phyloP scores from a whole-genome alignment of 164 flowering plant genomes.

The Cinnamomum chago region DNA sequence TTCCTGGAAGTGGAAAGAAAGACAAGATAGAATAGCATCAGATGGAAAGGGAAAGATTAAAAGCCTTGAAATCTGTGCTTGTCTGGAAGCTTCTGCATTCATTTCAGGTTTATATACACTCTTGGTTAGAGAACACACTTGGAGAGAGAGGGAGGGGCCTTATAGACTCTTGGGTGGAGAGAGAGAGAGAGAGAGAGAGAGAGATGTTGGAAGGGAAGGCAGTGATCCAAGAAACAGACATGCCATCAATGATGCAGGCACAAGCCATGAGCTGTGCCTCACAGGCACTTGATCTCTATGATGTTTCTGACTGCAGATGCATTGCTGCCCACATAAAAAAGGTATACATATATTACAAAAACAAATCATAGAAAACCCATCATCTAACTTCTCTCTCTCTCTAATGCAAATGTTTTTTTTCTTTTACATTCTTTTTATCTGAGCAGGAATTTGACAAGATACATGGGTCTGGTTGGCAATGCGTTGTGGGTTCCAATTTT shows the following conservation, averaged over 20 bases:
- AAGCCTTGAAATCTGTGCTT: not conserved
- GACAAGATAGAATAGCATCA: too few relatives aligned
- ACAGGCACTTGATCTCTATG: slow-evolving; percentile 80
- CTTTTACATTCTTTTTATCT: not conserved
- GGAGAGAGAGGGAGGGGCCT: not conserved
- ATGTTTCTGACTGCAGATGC: slow-evolving; percentile 75
- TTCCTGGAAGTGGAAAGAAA: too few relatives aligned
- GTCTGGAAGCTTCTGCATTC: not conserved
- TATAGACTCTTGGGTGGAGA: too few relatives aligned
- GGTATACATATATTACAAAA: slow-evolving; percentile 26
- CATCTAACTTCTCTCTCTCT: not conserved
- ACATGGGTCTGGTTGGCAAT: slow-evolving; percentile 85
- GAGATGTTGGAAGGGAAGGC: slow-evolving; percentile 95
- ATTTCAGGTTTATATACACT: not conserved
- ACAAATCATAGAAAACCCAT: not conserved
- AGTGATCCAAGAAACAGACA: slow-evolving; percentile 74
- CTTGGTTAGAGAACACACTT: too few relatives aligned
- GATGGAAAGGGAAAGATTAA: not conserved
- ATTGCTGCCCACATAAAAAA: slow-evolving; percentile 84
- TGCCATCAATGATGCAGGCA: slow-evolving; percentile 89
- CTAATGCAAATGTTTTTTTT: not conserved
- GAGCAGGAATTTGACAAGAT: slow-evolving; percentile 66
- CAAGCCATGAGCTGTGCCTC: slow-evolving; percentile 83
- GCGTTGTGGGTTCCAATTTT: slow-evolving; percentile 85
- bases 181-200: slow-evolving; percentile 8